phyloP scores from a whole-genome alignment of 352 stramenopile species.

The Globisporangium lucens region DNA sequence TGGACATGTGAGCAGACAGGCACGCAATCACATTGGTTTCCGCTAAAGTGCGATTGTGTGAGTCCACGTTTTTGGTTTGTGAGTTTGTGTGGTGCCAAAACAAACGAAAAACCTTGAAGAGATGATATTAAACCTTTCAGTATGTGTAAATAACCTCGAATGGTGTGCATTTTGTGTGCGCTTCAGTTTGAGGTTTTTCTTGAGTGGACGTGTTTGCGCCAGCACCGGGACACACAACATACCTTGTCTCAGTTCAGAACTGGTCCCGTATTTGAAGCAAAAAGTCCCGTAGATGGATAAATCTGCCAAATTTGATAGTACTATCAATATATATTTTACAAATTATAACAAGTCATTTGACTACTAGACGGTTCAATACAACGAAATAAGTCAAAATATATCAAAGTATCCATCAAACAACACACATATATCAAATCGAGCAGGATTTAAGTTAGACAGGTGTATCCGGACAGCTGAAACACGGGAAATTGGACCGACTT shows the following conservation, averaged over 20 bases:
- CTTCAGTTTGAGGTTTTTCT: slow-evolving; percentile 13
- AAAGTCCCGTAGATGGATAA: background rate
- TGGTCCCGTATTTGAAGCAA: background rate
- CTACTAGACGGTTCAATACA: no score
- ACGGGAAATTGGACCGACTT: background rate
- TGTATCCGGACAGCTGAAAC: background rate
- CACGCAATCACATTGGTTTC: background rate
- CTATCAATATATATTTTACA: no score
- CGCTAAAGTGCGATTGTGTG: background rate
- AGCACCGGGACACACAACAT: background rate
- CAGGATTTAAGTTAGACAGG: background rate
- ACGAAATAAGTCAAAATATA: no score
- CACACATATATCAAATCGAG: background rate
- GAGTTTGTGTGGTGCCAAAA: background rate
- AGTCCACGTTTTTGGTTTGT: background rate
- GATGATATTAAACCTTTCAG: background rate
- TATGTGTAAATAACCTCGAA: background rate
- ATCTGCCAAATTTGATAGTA: background rate
- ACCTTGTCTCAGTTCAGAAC: slow-evolving; percentile 6
- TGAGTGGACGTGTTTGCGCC: slow-evolving; percentile 6
- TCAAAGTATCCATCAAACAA: no score
- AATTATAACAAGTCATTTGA: no score
- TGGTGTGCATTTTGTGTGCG: no score
- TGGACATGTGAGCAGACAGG: background rate
- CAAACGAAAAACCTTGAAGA: background rate